Conservation (phyloP, 2,329 filamentous ascomycete species). For the Triangularia setosa region DNA sequence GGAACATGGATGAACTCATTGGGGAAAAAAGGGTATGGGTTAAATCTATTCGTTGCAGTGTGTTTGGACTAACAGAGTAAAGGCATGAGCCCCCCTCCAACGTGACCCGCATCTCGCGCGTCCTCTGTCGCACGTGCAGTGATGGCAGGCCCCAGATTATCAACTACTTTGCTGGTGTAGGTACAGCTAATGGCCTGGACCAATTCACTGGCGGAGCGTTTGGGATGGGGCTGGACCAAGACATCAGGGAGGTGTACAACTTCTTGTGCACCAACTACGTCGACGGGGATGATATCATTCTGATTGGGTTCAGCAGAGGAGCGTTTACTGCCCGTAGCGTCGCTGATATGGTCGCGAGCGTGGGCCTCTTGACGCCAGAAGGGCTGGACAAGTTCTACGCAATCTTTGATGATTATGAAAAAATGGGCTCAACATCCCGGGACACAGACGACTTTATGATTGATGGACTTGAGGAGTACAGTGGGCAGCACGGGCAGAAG, state of each 20-base stretch:
- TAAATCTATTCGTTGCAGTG: not conserved
- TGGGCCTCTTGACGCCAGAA: slow-evolving; percentile 40
- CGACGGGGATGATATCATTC: slow-evolving; percentile 35
- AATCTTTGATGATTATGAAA: slow-evolving; percentile 39
- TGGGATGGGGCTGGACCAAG: slow-evolving; percentile 32
- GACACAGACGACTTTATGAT: slow-evolving; percentile 25
- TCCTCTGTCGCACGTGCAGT: slow-evolving; percentile 25
- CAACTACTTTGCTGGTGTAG: slow-evolving; percentile 32
- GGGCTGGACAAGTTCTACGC: slow-evolving; percentile 41
- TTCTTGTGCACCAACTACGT: slow-evolving; percentile 38
- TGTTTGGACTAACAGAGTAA: not conserved
- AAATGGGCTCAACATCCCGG: slow-evolving; percentile 28
- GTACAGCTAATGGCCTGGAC: slow-evolving; percentile 30
- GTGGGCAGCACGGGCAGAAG: slow-evolving; percentile 26
- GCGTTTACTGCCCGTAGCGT: slow-evolving; percentile 39
- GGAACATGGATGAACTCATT: slow-evolving; percentile 34
- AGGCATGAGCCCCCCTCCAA: slow-evolving; percentile 29
- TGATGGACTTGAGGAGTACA: slow-evolving; percentile 25
- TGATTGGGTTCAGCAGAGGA: slow-evolving; percentile 38
- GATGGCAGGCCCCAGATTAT: slow-evolving; percentile 31
- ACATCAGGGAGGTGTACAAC: slow-evolving; percentile 36
- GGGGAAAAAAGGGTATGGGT: slow-evolving; percentile 27
- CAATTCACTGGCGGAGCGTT: slow-evolving; percentile 32
- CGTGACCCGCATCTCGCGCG: slow-evolving; percentile 30
- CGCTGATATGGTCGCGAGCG: slow-evolving; percentile 35